Percentiles rank a stretch among this genome's conserved stretches.
phyloP scores from a whole-genome alignment of 1,284 basidiomycete species.

The Cryptococcus amylolentus region DNA sequence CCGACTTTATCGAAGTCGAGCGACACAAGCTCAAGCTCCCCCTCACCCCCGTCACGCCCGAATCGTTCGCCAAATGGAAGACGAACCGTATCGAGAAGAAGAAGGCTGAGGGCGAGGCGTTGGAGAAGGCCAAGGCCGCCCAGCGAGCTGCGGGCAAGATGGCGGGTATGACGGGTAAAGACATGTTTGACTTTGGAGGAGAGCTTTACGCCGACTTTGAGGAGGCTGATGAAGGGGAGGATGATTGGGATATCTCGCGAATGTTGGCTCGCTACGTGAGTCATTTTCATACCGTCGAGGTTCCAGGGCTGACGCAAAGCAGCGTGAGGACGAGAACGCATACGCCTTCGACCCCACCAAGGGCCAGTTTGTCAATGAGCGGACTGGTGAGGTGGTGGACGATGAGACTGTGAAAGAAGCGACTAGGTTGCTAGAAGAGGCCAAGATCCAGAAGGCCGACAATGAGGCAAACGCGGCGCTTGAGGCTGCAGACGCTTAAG shows the following conservation, averaged over 20 bases:
- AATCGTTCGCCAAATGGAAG: conserved; percentile 93
- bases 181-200: conserved; percentile 95
- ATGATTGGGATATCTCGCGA: conserved; percentile 49
- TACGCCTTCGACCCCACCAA: not conserved
- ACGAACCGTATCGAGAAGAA: conserved; percentile 90
- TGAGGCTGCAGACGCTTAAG: too few relatives aligned
- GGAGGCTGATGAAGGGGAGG: conserved; percentile 51
- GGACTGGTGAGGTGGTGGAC: not conserved
- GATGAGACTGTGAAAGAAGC: conserved; percentile 17
- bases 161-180: conserved; percentile 89
- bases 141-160: conserved; percentile 86
- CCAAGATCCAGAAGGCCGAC: conserved; percentile 8
- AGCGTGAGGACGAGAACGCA: conserved; percentile 65
- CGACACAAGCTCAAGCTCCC: conserved; percentile 90
- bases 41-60: conserved; percentile 92
- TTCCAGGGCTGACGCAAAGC: conserved; percentile 15
- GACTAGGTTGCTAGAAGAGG: conserved; percentile 12
- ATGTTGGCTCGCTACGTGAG: conserved; percentile 47
- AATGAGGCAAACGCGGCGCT: not conserved
- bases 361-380: not conserved
- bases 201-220: conserved; percentile 90
- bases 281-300: conserved; percentile 51
- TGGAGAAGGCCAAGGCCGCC: conserved; percentile 78
- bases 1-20: conserved; percentile 98
- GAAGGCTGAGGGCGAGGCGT: conserved; percentile 73